Conservation (phyloP, 768 basidiomycete genomes). For the Hydnomerulius pinastri region DNA sequence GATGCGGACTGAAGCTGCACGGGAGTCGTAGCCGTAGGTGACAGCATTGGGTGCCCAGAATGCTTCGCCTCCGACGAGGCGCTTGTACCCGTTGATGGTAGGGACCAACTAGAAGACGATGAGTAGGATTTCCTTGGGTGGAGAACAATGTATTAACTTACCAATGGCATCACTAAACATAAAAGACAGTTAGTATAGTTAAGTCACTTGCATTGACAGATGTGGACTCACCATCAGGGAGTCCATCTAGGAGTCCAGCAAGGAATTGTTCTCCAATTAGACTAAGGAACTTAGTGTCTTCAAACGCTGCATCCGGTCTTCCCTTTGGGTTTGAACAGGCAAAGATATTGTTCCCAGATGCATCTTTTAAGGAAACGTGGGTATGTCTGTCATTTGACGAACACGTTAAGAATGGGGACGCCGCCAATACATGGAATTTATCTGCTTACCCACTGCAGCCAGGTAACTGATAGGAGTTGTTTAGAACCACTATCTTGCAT, state of each 20-base stretch:
- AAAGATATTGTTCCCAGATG: slow-evolving; percentile 75
- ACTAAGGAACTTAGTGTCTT: slow-evolving; percentile 85
- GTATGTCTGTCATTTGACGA: slow-evolving; percentile 60
- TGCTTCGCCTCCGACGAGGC: slow-evolving; percentile 88
- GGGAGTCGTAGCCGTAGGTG: slow-evolving; percentile 95
- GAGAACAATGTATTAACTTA: slow-evolving; percentile 34
- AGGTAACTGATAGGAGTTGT: slow-evolving; percentile 61
- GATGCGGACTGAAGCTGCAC: slow-evolving; percentile 89
- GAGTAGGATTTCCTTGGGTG: not conserved
- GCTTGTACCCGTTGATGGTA: slow-evolving; percentile 96
- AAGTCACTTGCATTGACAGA: not conserved
- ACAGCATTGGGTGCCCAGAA: slow-evolving; percentile 94
- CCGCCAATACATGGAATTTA: slow-evolving; percentile 10
- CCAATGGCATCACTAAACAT: slow-evolving; percentile 77
- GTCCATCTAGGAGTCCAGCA: slow-evolving; percentile 88
- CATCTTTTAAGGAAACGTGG: slow-evolving; percentile 83
- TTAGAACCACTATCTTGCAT: slow-evolving; percentile 3
- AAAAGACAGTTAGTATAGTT: slow-evolving; percentile 1
- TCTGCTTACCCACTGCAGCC: slow-evolving; percentile 85
- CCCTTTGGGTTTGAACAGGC: slow-evolving; percentile 66
- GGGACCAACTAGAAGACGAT: slow-evolving; percentile 64
- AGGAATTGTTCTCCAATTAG: slow-evolving; percentile 88
- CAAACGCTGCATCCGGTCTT: slow-evolving; percentile 66
- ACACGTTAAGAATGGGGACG: not conserved
- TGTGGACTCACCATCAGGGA: slow-evolving; percentile 72